These are phyloP conservation scores for Cyberlindnera suaveolens DNA, from an alignment of 805 yeast genomes.

Conservation along the genomic window DNA sequence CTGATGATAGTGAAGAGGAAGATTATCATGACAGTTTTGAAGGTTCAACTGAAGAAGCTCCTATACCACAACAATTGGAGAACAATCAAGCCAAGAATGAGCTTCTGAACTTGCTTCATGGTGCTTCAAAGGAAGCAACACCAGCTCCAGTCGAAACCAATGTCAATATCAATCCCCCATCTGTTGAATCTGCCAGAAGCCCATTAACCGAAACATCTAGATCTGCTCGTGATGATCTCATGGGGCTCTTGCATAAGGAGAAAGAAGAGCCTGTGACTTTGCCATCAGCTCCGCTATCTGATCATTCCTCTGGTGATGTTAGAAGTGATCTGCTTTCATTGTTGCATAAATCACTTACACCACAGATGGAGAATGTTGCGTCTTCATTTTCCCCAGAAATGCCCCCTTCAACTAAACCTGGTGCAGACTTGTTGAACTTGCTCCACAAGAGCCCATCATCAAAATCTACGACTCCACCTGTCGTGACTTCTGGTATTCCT, in stretches of 20 bases:
- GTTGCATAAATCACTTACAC: no score
- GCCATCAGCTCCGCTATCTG: no score
- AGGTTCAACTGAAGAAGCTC: not conserved
- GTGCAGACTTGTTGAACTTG: not conserved
- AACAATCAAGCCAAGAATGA: conserved; percentile 7
- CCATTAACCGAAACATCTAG: no score
- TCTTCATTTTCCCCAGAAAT: no score
- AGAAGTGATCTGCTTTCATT: no score
- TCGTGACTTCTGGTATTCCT: not conserved
- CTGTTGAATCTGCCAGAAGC: no score
- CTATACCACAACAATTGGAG: conserved; percentile 17
- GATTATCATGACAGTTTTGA: conserved; percentile 2
- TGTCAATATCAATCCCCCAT: no score
- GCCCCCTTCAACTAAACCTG: not conserved
- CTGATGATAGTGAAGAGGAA: conserved; percentile 13
- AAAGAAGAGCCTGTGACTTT: not conserved
- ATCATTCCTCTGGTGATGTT: no score
- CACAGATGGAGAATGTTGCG: no score
- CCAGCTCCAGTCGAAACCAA: no score
- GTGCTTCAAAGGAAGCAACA: not conserved
- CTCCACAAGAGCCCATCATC: not conserved
- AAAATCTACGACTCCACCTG: not conserved
- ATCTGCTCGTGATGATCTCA: conserved; percentile 2
- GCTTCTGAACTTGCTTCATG: conserved; percentile 9
- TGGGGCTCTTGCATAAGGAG: conserved; percentile 5